Evolutionary conservation across 2,329 filamentous ascomycete species (phyloP), one percentile per base, ranked within the genome.

Genomic region (Claviceps sp.): DNA sequence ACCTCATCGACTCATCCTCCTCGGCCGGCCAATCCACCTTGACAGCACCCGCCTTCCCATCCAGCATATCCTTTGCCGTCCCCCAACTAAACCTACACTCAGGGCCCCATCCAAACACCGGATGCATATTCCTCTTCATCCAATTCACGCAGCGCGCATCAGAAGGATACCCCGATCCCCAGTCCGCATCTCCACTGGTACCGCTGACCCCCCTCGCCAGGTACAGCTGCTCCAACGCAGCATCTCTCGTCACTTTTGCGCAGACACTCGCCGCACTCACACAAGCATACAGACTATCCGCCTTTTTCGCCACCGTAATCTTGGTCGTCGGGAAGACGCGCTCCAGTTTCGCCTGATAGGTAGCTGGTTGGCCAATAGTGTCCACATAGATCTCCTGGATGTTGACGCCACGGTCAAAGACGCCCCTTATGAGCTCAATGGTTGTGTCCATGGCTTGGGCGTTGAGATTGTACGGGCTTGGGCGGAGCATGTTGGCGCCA

Each of bases 1-100:
- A 65, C 52, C 81, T 80, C 56, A 74, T 78, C 26, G 80, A 78
- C 51, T 84, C 81, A 37, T 88, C 84, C 20, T 89, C 84, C 5
- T 84, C 81, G 13, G 71, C 74, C 0, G 89, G 88, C 91, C 91
- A 97, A 46, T 95, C 89, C 0, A 95, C 85, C 63, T 78, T 84
- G 50, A 85, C 76, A 4, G 78, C 80, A 24, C 72, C 73, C 8
- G 72, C 76, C 65, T 86, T 89, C n/a, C 74, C 71, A 58, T 96
- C 90, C 4, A 98, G 71, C 81, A 97, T 79, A 62, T 97, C 90
- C 70, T 94, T 96, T 2, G 87, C 87, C 1, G 93, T 97, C 0
- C 86, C 87, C 93, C 93, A 98, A 63, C 89, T 95, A 63, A 96
- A 97, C 4, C 93, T 77, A 65, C 89, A 95, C 69, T 97, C 90